Evolutionary conservation across 306 rosid genomes (phyloP).

Genomic region (Comarum palustre): DNA sequence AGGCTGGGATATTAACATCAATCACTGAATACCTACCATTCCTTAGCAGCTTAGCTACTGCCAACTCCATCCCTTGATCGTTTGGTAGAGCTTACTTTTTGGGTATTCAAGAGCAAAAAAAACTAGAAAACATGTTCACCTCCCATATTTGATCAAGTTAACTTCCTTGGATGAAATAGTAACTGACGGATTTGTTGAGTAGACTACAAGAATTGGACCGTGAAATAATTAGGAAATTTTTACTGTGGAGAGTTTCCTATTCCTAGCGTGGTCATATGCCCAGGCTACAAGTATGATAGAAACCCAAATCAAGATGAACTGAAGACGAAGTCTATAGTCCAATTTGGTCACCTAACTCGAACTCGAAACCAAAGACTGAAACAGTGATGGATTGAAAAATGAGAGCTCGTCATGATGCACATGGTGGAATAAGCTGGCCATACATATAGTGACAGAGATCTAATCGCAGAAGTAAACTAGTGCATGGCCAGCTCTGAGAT

Average conservation of each 20-base stretch:
- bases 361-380: background rate
- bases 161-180: too few relatives aligned
- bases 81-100: background rate
- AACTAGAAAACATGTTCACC: background rate
- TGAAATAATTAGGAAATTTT: background rate
- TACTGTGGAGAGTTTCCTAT: background rate
- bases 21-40: background rate
- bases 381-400: background rate
- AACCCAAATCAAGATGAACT: background rate
- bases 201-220: background rate
- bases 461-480: background rate
- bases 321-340: constrained; percentile 1
- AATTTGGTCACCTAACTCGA: background rate
- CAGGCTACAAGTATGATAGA: background rate
- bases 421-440: background rate
- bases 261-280: background rate
- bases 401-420: background rate
- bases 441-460: background rate
- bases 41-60: background rate
- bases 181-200: too few relatives aligned
- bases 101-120: background rate
- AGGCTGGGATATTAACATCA: background rate
- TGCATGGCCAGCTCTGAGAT: background rate
- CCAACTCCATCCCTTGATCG: background rate
- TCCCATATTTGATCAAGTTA: too few relatives aligned